These are phyloP conservation scores for Mycena olivaceomarginata DNA, from an alignment of 768 basidiomycete species.

Conservation along the genomic window DNA sequence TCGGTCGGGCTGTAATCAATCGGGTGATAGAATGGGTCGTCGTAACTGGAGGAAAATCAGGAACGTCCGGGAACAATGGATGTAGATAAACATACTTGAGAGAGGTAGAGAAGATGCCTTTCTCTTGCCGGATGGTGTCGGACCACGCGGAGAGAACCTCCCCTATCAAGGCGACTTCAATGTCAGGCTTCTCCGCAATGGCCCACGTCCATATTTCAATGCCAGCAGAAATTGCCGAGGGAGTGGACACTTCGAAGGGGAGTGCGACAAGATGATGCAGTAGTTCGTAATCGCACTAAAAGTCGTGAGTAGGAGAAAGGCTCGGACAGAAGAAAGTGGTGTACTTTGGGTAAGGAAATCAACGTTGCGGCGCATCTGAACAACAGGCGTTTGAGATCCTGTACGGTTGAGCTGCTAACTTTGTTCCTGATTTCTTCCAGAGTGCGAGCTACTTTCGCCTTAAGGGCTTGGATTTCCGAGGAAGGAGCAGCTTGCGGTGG, in stretches of 20 bases:
- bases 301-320: constrained; percentile 12
- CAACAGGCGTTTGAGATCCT: constrained; percentile 89
- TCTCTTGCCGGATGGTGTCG: constrained; percentile 83
- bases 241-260: constrained; percentile 93
- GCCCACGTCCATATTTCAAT: constrained; percentile 99
- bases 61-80: constrained; percentile 6
- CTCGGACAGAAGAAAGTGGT: not conserved
- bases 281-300: constrained; percentile 88
- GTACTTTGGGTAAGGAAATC: constrained; percentile 80
- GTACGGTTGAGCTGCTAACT: constrained; percentile 83
- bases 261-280: constrained; percentile 91
- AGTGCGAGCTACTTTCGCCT: constrained; percentile 79
- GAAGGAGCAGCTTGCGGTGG: constrained; percentile 77
- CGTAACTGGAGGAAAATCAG: constrained; percentile 73
- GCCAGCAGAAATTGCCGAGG: constrained; percentile 89
- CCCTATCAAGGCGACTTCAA: constrained; percentile 89
- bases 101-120: constrained; percentile 88
- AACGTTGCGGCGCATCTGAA: constrained; percentile 92
- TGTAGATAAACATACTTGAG: constrained; percentile 78
- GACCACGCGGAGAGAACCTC: constrained; percentile 94
- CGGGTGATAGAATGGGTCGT: constrained; percentile 91
- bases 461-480: constrained; percentile 79
- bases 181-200: constrained; percentile 87
- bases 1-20: constrained; percentile 94
- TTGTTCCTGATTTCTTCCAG: constrained; percentile 83